Conservation (phyloP, 495 filamentous ascomycete species). For the Xylaria nigripes region DNA sequence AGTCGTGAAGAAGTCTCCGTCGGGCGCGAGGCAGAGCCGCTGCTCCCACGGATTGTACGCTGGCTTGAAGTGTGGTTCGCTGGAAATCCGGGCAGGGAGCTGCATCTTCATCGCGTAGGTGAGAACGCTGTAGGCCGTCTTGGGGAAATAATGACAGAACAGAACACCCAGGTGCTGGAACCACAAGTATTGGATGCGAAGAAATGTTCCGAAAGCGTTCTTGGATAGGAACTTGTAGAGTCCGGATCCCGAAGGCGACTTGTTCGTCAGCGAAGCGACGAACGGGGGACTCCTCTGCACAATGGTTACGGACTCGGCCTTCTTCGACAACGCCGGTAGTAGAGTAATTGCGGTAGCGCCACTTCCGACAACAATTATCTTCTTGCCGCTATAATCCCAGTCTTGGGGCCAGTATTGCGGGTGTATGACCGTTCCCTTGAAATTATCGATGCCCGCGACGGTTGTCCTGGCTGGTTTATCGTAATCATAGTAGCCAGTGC, state of each 20-base stretch:
- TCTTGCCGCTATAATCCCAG: conserved; percentile 42
- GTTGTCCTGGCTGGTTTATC: conserved; percentile 42
- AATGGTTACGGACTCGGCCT: conserved; percentile 46
- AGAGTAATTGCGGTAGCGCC: conserved; percentile 53
- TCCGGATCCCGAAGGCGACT: conserved; percentile 36
- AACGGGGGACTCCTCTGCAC: conserved; percentile 52
- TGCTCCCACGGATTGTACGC: conserved; percentile 67
- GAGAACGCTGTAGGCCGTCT: conserved; percentile 40
- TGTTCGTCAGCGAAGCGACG: conserved; percentile 41
- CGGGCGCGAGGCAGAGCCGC: conserved; percentile 61
- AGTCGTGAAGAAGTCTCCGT: conserved; percentile 62
- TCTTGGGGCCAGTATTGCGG: conserved; percentile 57
- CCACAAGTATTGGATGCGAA: conserved; percentile 11
- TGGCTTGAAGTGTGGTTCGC: conserved; percentile 64
- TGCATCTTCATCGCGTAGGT: conserved; percentile 31
- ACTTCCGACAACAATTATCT: conserved; percentile 47
- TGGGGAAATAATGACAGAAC: conserved; percentile 51
- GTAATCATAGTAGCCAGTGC: conserved; percentile 66
- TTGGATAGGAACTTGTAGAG: conserved; percentile 32
- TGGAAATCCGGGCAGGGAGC: conserved; percentile 47
- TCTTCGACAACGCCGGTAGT: conserved; percentile 41
- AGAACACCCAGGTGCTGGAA: conserved; percentile 17
- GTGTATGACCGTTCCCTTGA: conserved; percentile 49
- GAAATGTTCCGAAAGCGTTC: conserved; percentile 14
- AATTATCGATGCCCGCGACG: conserved; percentile 53